phyloP scores from a whole-genome alignment of 2,329 filamentous ascomycete species.

The Phialophora macrospora region DNA sequence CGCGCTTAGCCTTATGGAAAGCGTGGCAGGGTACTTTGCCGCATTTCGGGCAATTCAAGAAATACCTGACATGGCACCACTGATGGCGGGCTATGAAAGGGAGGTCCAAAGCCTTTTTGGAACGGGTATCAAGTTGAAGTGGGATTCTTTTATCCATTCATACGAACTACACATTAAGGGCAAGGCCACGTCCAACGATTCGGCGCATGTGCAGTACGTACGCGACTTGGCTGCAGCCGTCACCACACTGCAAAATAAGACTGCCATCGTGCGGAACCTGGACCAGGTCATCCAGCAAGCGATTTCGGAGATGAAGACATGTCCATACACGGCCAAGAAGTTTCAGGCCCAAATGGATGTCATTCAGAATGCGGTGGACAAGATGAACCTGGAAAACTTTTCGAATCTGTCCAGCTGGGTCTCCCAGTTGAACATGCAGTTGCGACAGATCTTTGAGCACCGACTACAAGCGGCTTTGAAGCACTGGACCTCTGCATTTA shows the following conservation, averaged over 20 bases:
- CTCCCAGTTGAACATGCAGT: conserved; percentile 78
- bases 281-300: conserved; percentile 82
- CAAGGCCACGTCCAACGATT: conserved; percentile 67
- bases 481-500: conserved; percentile 86
- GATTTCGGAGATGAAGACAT: conserved; percentile 79
- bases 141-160: conserved; percentile 97
- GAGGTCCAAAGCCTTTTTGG: conserved; percentile 81
- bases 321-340: conserved; percentile 77
- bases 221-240: conserved; percentile 88
- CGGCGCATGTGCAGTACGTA: conserved; percentile 95
- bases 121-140: conserved; percentile 87
- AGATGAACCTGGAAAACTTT: conserved; percentile 94
- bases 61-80: conserved; percentile 84
- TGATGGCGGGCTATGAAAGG: conserved; percentile 89
- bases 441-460: conserved; percentile 78
- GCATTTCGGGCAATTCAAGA: conserved; percentile 81
- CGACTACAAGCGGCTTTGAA: conserved; percentile 83
- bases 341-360: conserved; percentile 81
- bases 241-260: conserved; percentile 86
- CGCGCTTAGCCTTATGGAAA: conserved; percentile 98
- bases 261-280: conserved; percentile 75
- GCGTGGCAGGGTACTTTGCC: conserved; percentile 89
- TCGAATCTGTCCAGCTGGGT: conserved; percentile 94
- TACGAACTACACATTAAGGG: conserved; percentile 86
- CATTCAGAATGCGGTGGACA: conserved; percentile 91